These are phyloP conservation scores for Suillus ampliporus DNA, from an alignment of 768 basidiomycete genomes.

Conservation along the genomic window DNA sequence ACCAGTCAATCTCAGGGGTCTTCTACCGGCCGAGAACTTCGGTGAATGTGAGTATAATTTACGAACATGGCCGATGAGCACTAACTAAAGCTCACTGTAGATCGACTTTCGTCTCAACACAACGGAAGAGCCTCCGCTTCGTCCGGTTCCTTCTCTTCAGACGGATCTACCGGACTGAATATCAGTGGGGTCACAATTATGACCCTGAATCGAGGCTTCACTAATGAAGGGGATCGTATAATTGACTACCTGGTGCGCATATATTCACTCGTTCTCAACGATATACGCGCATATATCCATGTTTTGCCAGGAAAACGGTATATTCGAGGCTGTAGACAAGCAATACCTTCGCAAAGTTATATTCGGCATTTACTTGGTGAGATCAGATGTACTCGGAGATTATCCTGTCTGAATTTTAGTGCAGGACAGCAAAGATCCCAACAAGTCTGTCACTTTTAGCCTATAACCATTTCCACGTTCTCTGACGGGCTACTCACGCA, in stretches of 20 bases:
- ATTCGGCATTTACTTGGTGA: constrained; percentile 82
- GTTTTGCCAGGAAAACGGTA: constrained; percentile 72
- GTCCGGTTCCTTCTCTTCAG: constrained; percentile 45
- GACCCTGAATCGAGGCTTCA: constrained; percentile 74
- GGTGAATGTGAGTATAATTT: constrained; percentile 54
- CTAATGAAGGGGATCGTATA: constrained; percentile 82
- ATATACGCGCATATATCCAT: constrained; percentile 13
- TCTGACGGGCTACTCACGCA: constrained; percentile 35
- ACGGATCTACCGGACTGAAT: constrained; percentile 43
- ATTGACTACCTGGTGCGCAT: constrained; percentile 76
- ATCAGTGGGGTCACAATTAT: constrained; percentile 76
- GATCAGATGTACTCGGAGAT: constrained; percentile 25
- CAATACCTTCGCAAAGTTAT: constrained; percentile 86
- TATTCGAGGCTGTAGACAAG: constrained; percentile 85
- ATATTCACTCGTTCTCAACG: constrained; percentile 21
- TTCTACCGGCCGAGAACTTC: constrained; percentile 83
- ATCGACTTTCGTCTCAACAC: constrained; percentile 35
- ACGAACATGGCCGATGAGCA: neutral
- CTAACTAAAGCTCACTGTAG: constrained; percentile 15
- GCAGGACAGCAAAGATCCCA: constrained; percentile 85
- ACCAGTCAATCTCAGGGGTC: constrained; percentile 52
- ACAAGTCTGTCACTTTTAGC: constrained; percentile 57
- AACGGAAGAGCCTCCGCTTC: constrained; percentile 37
- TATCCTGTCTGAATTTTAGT: neutral
- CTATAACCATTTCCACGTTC: constrained; percentile 6